Percentiles rank a stretch among this genome's conserved stretches.
These are phyloP conservation scores for Leccinum griseonigrum DNA, from an alignment of 1,284 basidiomycete species.

Conservation along the genomic window DNA sequence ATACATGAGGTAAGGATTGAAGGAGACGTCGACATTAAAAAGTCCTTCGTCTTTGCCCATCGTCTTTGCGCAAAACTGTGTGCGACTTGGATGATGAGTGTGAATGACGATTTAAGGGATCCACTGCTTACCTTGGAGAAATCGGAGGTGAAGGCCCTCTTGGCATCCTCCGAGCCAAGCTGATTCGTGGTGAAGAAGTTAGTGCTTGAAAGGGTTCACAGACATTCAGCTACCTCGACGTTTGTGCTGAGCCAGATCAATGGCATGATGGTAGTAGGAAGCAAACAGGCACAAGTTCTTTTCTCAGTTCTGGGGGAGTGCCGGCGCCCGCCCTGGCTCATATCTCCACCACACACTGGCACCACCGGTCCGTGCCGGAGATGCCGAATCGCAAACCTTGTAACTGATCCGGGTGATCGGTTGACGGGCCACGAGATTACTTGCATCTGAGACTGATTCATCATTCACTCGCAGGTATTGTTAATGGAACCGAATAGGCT, in stretches of 20 bases:
- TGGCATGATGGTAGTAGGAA: neutral
- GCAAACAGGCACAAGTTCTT: neutral
- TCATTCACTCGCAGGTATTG: neutral
- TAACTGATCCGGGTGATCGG: neutral
- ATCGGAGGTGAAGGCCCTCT: neutral
- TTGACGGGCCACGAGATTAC: neutral
- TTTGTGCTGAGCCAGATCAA: neutral
- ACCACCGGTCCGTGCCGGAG: neutral
- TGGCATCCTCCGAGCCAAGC: neutral
- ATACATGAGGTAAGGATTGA: slow-evolving; percentile 59
- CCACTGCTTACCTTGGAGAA: neutral
- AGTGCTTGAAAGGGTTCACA: neutral
- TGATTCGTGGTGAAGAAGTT: neutral
- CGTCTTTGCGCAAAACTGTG: slow-evolving; percentile 39
- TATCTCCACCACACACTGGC: no score
- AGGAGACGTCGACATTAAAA: slow-evolving; percentile 50
- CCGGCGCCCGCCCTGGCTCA: neutral
- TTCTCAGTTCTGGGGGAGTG: neutral
- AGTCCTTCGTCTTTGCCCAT: slow-evolving; percentile 53
- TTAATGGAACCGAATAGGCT: neutral
- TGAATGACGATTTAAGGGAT: neutral
- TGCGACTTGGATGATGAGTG: neutral
- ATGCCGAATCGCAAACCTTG: neutral
- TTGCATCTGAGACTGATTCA: neutral
- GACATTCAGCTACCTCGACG: neutral